Conservation (phyloP, 2,329 filamentous ascomycete genomes). For the Didymellaceae sp. region DNA sequence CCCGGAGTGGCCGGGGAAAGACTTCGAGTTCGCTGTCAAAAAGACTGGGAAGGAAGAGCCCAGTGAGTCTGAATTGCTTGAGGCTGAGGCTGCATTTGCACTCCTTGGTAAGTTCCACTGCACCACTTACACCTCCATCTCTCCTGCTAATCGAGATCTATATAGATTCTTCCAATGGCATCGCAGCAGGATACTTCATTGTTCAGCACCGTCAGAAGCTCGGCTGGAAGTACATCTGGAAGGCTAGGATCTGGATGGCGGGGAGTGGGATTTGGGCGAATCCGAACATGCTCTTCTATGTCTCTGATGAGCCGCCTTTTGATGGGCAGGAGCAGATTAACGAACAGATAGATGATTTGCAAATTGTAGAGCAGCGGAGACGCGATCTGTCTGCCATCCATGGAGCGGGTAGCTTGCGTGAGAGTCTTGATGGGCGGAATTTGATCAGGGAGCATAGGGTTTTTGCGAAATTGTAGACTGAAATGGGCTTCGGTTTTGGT, state of each 20-base stretch:
- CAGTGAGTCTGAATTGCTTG: not conserved
- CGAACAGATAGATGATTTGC: not conserved
- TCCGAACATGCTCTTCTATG: conserved; percentile 17
- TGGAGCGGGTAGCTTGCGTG: not conserved
- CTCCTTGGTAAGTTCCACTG: conserved; percentile 4
- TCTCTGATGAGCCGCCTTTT: conserved; percentile 1
- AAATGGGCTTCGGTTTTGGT: too few species aligned
- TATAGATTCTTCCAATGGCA: conserved; percentile 18
- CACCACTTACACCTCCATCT: not conserved
- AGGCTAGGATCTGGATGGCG: conserved; percentile 10
- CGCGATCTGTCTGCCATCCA: not conserved
- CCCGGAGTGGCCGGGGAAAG: conserved; percentile 7
- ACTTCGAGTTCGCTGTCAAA: conserved; percentile 6
- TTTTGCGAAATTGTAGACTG: too few species aligned
- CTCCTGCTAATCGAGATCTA: not conserved
- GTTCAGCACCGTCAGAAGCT: conserved; percentile 21
- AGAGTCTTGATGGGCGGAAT: conserved; percentile 8
- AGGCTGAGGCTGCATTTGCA: conserved; percentile 8
- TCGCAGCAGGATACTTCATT: conserved; percentile 21
- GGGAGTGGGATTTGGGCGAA: not conserved
- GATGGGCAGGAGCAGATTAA: conserved; percentile 7
- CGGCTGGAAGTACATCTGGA: conserved; percentile 19
- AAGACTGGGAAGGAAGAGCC: not conserved
- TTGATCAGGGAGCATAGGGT: conserved; percentile 14
- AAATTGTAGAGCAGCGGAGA: not conserved